phyloP scores from a whole-genome alignment of 345 rosid species.

The Boechera stricta region DNA sequence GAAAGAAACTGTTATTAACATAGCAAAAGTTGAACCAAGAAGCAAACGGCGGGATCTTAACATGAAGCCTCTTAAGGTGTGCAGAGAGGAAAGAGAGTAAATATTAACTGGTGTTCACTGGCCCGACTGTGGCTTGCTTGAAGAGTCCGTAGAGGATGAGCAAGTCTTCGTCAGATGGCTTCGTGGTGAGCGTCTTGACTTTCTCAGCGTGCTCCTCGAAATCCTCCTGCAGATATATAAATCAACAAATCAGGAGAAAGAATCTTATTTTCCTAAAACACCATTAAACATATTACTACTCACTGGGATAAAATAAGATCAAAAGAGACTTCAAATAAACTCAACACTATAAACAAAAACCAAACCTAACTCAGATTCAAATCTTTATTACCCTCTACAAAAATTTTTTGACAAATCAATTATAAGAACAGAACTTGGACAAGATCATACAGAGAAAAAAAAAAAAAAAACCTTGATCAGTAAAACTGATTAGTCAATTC shows the following conservation, averaged over 20 bases:
- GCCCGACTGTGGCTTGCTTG: slow-evolving; percentile 85
- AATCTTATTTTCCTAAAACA: not conserved
- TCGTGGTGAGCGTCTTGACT: slow-evolving; percentile 63
- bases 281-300: slow-evolving; percentile 6
- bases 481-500: not conserved
- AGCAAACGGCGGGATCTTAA: not conserved
- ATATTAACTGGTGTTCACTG: slow-evolving; percentile 72
- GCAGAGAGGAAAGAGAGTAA: not conserved
- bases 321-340: slow-evolving; percentile 3
- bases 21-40: slow-evolving; percentile 4
- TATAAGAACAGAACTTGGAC: not conserved
- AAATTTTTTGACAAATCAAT: not conserved
- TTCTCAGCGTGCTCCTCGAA: slow-evolving; percentile 74
- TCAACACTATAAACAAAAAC: not conserved
- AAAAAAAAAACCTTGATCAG: not conserved
- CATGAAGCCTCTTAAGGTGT: slow-evolving; percentile 1
- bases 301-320: not conserved
- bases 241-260: slow-evolving; percentile 11
- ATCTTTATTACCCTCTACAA: not conserved
- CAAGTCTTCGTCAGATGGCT: slow-evolving; percentile 65
- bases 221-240: slow-evolving; percentile 60
- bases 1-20: slow-evolving; percentile 1
- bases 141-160: slow-evolving; percentile 83
- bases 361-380: slow-evolving; percentile 24
- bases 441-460: not conserved